Evolutionary conservation across 805 yeast genomes (phyloP).

Genomic region (Saturnispora besseyi): DNA sequence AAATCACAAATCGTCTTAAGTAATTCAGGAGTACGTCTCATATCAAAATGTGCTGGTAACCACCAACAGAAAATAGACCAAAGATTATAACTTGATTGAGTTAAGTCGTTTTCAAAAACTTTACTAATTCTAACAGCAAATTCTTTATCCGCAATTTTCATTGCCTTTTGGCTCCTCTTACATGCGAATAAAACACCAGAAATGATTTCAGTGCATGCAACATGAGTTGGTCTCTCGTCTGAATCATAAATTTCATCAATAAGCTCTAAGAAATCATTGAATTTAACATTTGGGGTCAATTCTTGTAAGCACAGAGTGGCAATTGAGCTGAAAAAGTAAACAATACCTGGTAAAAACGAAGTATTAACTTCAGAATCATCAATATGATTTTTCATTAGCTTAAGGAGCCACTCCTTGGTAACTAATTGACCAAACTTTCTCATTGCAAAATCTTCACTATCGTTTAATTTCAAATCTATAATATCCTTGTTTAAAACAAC

Average conservation of each 20-base stretch:
- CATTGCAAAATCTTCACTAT: conserved; percentile 36
- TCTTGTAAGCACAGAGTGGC: conserved; percentile 41
- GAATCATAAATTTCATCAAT: conserved; percentile 44
- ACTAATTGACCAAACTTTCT: conserved; percentile 35
- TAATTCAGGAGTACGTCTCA: conserved; percentile 54
- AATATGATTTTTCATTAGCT: conserved; percentile 41
- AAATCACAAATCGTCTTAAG: conserved; percentile 38
- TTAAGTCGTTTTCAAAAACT: conserved; percentile 48
- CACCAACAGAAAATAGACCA: conserved; percentile 78
- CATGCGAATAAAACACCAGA: conserved; percentile 53
- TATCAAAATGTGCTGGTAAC: conserved; percentile 57
- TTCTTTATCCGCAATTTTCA: conserved; percentile 36
- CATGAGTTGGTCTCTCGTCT: conserved; percentile 68
- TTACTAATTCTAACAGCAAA: conserved; percentile 35
- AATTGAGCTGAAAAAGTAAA: conserved; percentile 44
- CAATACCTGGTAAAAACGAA: conserved; percentile 57
- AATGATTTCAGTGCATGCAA: conserved; percentile 62
- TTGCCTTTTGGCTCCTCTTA: conserved; percentile 27
- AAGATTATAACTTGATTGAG: conserved; percentile 62
- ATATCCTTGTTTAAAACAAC: conserved; percentile 34
- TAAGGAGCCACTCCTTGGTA: conserved; percentile 49
- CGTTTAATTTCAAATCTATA: conserved; percentile 26
- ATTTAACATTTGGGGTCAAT: conserved; percentile 32
- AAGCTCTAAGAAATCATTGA: conserved; percentile 44
- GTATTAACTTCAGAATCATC: conserved; percentile 64